Base-by-base conservation (phyloP, 2,329 filamentous ascomycete species). In the Thermothelomyces thermophilus region DNA sequence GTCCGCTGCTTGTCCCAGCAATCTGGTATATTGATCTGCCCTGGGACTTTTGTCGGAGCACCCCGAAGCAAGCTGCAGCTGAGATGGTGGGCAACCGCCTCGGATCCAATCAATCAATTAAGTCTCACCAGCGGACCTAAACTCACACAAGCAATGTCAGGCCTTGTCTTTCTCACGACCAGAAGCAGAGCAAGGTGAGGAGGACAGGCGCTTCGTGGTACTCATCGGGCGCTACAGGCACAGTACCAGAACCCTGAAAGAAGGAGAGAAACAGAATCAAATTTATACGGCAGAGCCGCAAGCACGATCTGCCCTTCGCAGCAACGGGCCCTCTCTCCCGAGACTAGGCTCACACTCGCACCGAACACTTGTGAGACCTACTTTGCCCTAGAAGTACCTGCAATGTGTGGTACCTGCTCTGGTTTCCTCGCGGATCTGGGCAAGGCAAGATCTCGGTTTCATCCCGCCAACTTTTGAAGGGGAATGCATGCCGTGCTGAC, bases 61-160 rank as follows among this genome's bases (percentile, higher is more conserved):
- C 9, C 17, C 48, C 52, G 19, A 46, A 45, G 36, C 48, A 52
- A 52, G 53, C 42, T 54, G 40, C 54, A 56, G 48, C 48, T 46
- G 46, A 52, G 48, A 53, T 51, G 54, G 52, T 24, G 43, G 49
- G 51, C 50, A 20, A 19, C 48, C 46, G 51, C 59, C 55, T 34
- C 41, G 57, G 58, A 52, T 52, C 51, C 41, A 36, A 47, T 56
- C 57, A 58, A 60, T 60, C 53, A 58, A 42, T 41, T 14, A 22
- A 33, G 16, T 22, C 34, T 33, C 36, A 39, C 40, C 41, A n/a
- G 31, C 35, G 10, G 33, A 14, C 40, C 13, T 50, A 34, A 35
- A 41, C 58, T 61, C 20, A 28, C 48, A 60, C 59, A 52, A 42
- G 14, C 47, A 59, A 60, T 57, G 54, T 60, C 49, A 17, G 28